Percentiles rank a stretch among this genome's conserved stretches.
These are phyloP conservation scores for Populus alba DNA, from an alignment of 345 rosid genomes.

Conservation along the genomic window DNA sequence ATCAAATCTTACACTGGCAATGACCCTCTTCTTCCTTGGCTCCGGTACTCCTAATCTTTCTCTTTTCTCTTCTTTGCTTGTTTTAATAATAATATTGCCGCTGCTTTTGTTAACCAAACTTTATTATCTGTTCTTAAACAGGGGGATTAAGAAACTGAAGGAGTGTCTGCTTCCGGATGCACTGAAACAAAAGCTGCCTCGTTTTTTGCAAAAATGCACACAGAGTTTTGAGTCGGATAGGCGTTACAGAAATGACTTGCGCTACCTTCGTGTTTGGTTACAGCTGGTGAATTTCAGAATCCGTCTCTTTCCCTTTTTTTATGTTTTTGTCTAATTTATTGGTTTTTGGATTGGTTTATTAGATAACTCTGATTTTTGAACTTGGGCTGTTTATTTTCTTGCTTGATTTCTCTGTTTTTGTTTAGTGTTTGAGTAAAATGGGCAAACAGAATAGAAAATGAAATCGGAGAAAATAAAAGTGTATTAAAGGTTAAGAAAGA, in stretches of 20 bases:
- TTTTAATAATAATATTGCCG: neutral
- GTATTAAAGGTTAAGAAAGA: neutral
- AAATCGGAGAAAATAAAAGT: neutral
- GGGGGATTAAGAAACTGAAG: conserved; percentile 77
- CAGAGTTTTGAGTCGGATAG: conserved; percentile 70
- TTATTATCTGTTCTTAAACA: conserved; percentile 15
- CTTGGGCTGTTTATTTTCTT: neutral
- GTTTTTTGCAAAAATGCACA: conserved; percentile 80
- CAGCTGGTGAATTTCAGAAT: conserved; percentile 53
- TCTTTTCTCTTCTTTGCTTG: neutral
- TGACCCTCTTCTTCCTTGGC: conserved; percentile 90
- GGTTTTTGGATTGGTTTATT: neutral
- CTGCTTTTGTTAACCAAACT: too few species aligned
- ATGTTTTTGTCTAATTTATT: neutral
- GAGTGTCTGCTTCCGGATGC: conserved; percentile 49
- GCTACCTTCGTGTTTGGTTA: conserved; percentile 89
- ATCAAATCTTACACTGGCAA: conserved; percentile 78
- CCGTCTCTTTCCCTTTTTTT: neutral
- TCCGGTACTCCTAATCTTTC: conserved; percentile 46
- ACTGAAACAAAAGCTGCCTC: conserved; percentile 74
- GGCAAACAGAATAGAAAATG: neutral
- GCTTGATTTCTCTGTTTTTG: neutral
- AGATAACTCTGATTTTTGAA: neutral
- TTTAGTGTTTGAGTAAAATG: neutral
- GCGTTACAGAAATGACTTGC: conserved; percentile 69